phyloP scores from a whole-genome alignment of 1,284 basidiomycete genomes.

The Leccinum fallax region DNA sequence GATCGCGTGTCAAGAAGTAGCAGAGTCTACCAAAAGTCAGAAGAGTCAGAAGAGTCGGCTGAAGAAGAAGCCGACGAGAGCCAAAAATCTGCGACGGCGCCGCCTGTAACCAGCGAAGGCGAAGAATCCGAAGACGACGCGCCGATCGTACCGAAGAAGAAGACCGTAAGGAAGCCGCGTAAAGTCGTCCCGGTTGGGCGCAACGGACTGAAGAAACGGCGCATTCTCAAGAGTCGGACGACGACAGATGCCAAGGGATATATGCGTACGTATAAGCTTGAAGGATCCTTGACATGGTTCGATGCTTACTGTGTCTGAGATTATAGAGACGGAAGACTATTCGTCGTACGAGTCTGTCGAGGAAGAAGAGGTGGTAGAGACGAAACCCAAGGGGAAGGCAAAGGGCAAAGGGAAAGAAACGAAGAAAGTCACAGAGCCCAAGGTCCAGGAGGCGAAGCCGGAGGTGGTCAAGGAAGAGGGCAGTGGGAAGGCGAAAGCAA shows the following conservation, averaged over 20 bases:
- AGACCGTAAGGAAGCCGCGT: constrained; percentile 50
- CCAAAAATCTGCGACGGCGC: constrained; percentile 18
- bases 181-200: constrained; percentile 64
- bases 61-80: constrained; percentile 16
- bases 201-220: constrained; percentile 74
- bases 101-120: constrained; percentile 30
- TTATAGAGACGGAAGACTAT: constrained; percentile 71
- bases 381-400: constrained; percentile 21
- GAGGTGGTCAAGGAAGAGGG: constrained; percentile 20
- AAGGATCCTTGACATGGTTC: neutral
- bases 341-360: constrained; percentile 78
- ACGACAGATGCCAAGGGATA: constrained; percentile 68
- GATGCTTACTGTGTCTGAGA: neutral
- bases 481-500: constrained; percentile 19
- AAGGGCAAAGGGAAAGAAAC: constrained; percentile 22
- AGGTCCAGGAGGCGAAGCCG: constrained; percentile 25
- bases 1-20: constrained; percentile 40
- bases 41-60: constrained; percentile 25
- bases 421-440: constrained; percentile 37
- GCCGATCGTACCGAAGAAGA: constrained; percentile 46
- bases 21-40: neutral
- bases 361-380: constrained; percentile 47
- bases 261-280: constrained; percentile 50
- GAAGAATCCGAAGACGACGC: constrained; percentile 34
- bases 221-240: constrained; percentile 59